A percentile compares a stretch with the other conserved stretches of the same genome.
These are phyloP conservation scores for Euphorbia celastroides DNA, from an alignment of 441 rosid species.

Conservation along the genomic window DNA sequence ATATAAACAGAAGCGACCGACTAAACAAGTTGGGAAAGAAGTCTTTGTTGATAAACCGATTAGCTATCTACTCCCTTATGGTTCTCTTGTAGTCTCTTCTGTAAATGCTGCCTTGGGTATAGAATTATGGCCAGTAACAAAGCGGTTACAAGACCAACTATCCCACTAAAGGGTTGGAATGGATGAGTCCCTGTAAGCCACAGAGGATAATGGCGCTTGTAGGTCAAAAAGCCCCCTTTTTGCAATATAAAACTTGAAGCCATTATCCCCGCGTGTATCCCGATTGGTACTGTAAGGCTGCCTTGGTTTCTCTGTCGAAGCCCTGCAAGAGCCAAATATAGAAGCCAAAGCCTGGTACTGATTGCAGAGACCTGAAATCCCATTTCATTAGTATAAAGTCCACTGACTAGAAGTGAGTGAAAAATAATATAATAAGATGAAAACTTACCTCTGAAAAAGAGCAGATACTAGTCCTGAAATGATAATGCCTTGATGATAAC, in stretches of 20 bases:
- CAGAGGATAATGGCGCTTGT: constrained; percentile 35
- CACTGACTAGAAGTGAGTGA: neutral
- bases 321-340: constrained; percentile 72
- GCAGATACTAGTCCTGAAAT: constrained; percentile 75
- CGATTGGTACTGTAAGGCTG: constrained; percentile 68
- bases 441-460: constrained; percentile 66
- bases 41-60: neutral
- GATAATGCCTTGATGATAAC: constrained; percentile 70
- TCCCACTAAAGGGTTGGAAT: constrained; percentile 80
- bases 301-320: constrained; percentile 60
- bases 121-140: constrained; percentile 47
- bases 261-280: constrained; percentile 67
- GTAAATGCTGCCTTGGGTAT: constrained; percentile 46
- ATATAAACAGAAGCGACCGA: neutral
- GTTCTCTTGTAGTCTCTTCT: constrained; percentile 17
- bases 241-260: constrained; percentile 60
- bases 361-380: constrained; percentile 57
- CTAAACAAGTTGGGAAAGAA: neutral
- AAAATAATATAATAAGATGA: neutral
- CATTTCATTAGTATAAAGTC: constrained; percentile 5
- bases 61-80: constrained; percentile 13
- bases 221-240: constrained; percentile 58
- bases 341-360: constrained; percentile 76
- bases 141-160: constrained; percentile 61
- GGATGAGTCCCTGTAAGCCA: constrained; percentile 71